Conservation (phyloP, 257 asterid genomes). For the Solanum neorickii region DNA sequence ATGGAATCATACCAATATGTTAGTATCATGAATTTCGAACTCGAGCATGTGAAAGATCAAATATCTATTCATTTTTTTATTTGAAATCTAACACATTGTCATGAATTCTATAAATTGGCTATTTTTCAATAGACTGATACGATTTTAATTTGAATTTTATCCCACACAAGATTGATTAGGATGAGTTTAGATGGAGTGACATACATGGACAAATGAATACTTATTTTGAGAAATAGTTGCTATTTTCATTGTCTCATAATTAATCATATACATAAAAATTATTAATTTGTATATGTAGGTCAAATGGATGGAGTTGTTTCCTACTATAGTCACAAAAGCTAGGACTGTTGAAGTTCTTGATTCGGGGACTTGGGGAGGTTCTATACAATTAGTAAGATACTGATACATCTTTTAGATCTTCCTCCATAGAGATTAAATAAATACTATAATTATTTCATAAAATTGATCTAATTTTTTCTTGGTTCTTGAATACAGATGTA, state of each 20-base stretch:
- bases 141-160: not conserved
- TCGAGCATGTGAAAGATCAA: not conserved
- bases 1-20: not conserved
- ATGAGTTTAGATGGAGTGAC: not conserved
- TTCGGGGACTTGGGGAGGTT: slow-evolving; percentile 31
- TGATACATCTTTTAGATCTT: not conserved
- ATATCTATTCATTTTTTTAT: not conserved
- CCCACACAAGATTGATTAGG: not conserved
- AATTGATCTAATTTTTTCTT: not conserved
- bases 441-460: not conserved
- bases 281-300: slow-evolving; percentile 17
- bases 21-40: not conserved
- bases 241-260: not conserved
- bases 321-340: slow-evolving; percentile 42
- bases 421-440: not conserved
- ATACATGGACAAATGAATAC: not conserved
- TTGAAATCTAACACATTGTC: not conserved
- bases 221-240: not conserved
- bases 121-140: not conserved
- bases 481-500: slow-evolving; percentile 34
- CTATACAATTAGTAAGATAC: slow-evolving; percentile 9
- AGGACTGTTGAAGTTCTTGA: slow-evolving; percentile 36
- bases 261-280: not conserved
- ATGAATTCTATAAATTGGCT: not conserved
- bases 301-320: slow-evolving; percentile 55